Evolutionary conservation across 495 filamentous ascomycete genomes (phyloP).

Genomic region (Coniosporium apollinis): DNA sequence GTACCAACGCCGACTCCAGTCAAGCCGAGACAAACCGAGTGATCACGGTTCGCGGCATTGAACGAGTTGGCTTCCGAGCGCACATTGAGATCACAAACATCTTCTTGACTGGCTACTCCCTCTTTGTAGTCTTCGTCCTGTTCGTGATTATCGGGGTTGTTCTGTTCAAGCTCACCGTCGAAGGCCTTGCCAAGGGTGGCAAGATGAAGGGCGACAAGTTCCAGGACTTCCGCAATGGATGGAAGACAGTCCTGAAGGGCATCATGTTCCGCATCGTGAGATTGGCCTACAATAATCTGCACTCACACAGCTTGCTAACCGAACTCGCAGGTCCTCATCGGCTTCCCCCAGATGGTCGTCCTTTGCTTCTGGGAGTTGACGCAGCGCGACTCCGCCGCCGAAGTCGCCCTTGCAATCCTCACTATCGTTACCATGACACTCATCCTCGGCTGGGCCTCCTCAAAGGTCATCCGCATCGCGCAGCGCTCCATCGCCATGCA

Average conservation of each 20-base stretch:
- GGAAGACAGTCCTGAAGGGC: conserved; percentile 73
- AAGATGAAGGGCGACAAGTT: conserved; percentile 83
- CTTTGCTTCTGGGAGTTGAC: conserved; percentile 94
- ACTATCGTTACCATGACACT: conserved; percentile 69
- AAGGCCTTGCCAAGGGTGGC: conserved; percentile 50
- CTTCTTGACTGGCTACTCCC: conserved; percentile 79
- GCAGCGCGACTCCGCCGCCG: conserved; percentile 65
- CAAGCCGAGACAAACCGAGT: conserved; percentile 25
- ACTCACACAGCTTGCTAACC: neutral
- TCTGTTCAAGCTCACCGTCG: conserved; percentile 64
- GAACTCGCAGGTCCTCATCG: conserved; percentile 48
- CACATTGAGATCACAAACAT: conserved; percentile 83
- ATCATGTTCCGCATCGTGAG: conserved; percentile 73
- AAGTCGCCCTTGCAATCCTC: conserved; percentile 75
- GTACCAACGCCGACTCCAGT: conserved; percentile 27
- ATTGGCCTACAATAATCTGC: neutral
- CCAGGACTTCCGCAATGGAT: conserved; percentile 83
- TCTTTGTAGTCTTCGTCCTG: conserved; percentile 74
- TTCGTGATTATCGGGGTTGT: conserved; percentile 54
- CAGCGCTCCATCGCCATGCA: conserved; percentile 79
- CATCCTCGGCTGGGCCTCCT: conserved; percentile 73
- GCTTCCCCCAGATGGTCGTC: conserved; percentile 82
- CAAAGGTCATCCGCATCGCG: conserved; percentile 79
- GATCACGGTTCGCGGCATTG: conserved; percentile 66
- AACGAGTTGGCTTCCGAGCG: conserved; percentile 75